Percentiles rank a stretch among this genome's conserved stretches.
These are phyloP conservation scores for Rhodotorula kratochvilovae DNA, from an alignment of 768 basidiomycete species.

Conservation along the genomic window DNA sequence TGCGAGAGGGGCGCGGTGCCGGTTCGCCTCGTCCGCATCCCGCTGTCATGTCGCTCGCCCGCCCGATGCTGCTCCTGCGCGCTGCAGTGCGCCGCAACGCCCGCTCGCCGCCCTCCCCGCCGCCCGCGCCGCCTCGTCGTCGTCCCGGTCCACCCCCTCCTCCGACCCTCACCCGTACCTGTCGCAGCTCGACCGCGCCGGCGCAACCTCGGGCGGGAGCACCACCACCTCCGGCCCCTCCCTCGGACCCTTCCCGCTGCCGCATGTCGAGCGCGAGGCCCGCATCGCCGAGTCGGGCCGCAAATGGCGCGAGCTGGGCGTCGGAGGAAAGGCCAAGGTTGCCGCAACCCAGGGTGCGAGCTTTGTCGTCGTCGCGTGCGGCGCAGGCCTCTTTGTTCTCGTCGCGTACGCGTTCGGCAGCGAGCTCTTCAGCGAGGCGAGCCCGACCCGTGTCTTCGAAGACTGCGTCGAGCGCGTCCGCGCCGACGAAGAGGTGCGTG, in stretches of 20 bases:
- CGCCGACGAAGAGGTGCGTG: slow-evolving; percentile 11
- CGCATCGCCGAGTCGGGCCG: neutral
- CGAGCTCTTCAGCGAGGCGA: slow-evolving; percentile 29
- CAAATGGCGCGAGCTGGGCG: slow-evolving; percentile 19
- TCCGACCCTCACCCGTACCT: slow-evolving; percentile 19
- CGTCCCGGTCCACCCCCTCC: neutral
- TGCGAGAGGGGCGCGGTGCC: neutral
- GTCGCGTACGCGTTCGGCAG: slow-evolving; percentile 28
- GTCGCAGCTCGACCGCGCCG: slow-evolving; percentile 1
- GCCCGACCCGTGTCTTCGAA: slow-evolving; percentile 37
- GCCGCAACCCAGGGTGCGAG: slow-evolving; percentile 20
- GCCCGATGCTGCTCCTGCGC: neutral
- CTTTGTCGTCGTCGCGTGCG: slow-evolving; percentile 28
- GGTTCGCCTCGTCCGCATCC: neutral
- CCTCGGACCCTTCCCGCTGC: slow-evolving; percentile 35
- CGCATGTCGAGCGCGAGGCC: slow-evolving; percentile 1
- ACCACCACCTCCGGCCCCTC: neutral
- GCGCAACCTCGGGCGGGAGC: neutral
- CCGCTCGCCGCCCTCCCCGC: too few species aligned
- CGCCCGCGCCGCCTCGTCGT: neutral
- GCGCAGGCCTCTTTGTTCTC: slow-evolving; percentile 15
- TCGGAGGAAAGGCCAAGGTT: neutral
- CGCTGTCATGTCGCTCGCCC: neutral
- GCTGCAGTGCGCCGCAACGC: too few species aligned
- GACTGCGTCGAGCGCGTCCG: slow-evolving; percentile 31